Percentiles rank a stretch among this genome's conserved stretches.
phyloP scores from a whole-genome alignment of 83 land plant species.

The Picea engelmannii region DNA sequence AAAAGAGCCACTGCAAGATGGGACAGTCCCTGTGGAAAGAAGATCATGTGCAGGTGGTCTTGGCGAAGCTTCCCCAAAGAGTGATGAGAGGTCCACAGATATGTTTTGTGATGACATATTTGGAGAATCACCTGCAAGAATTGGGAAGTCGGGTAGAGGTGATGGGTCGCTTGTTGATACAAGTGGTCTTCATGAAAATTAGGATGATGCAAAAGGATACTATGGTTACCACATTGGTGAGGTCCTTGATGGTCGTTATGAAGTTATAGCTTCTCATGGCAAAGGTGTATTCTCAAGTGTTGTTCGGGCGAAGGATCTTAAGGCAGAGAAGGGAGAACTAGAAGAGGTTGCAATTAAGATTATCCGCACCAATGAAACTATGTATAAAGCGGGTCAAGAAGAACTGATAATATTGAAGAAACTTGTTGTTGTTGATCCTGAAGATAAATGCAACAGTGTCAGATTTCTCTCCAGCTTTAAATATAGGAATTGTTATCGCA shows the following conservation, averaged over 20 bases:
- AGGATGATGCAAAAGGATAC: slow-evolving; percentile 99
- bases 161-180: slow-evolving; percentile 72
- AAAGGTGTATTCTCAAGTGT: slow-evolving; percentile 98
- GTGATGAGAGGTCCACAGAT: slow-evolving; percentile 79
- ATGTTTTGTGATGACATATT: slow-evolving; percentile 96
- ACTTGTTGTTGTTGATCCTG: slow-evolving; percentile 91
- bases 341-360: slow-evolving; percentile 97
- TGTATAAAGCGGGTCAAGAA: slow-evolving; percentile 87
- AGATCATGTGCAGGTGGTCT: slow-evolving; percentile 48
- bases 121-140: slow-evolving; percentile 94
- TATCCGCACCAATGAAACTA: slow-evolving; percentile 93
- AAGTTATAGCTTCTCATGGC: slow-evolving; percentile 91
- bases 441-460: slow-evolving; percentile 91
- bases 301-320: slow-evolving; percentile 95
- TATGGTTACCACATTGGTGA: slow-evolving; percentile 95
- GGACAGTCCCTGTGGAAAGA: slow-evolving; percentile 26
- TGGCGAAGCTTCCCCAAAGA: slow-evolving; percentile 90
- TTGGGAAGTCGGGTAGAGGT: slow-evolving; percentile 74
- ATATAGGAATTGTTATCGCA: slow-evolving; percentile 89
- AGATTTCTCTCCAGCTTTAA: slow-evolving; percentile 93
- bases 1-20: slow-evolving; percentile 57
- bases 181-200: slow-evolving; percentile 93
- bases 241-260: slow-evolving; percentile 92
- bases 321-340: slow-evolving; percentile 75
- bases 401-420: slow-evolving; percentile 89